Conservation (phyloP, 2,329 filamentous ascomycete genomes). For the Exophiala calicioides region DNA sequence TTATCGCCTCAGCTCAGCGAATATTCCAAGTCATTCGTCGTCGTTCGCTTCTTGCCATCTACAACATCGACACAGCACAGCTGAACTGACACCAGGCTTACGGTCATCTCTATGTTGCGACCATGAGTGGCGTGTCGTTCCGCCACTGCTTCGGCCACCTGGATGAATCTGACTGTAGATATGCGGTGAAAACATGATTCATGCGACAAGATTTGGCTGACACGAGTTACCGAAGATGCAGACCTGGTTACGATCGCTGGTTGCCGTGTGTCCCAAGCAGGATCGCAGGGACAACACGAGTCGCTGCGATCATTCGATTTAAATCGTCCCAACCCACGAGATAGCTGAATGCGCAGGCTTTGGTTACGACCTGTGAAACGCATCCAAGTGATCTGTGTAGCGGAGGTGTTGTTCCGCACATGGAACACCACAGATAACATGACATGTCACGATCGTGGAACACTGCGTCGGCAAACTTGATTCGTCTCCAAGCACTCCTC, state of each 20-base stretch:
- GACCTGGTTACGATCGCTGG: no score
- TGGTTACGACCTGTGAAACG: background rate
- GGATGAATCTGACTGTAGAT: background rate
- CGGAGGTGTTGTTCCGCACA: no score
- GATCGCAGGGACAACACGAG: no score
- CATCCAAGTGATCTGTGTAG: no score
- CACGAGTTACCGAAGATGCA: no score
- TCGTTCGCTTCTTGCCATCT: background rate
- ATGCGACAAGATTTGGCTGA: slow-evolving; percentile 6
- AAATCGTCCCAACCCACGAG: no score
- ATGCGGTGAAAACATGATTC: background rate
- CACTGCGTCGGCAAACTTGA: no score
- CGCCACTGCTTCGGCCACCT: background rate
- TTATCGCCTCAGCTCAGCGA: background rate
- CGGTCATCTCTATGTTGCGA: background rate
- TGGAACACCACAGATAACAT: no score
- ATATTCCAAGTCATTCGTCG: background rate
- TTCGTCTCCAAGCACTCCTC: background rate
- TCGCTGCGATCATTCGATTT: no score
- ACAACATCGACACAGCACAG: slow-evolving; percentile 2
- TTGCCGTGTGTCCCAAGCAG: no score
- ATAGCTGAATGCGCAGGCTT: no score
- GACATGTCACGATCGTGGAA: slow-evolving; percentile 2
- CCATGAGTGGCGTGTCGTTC: background rate
- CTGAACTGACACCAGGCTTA: slow-evolving; percentile 10